Base-by-base conservation (phyloP, 2,329 filamentous ascomycete species). In the Ophiosphaerella narmari region DNA sequence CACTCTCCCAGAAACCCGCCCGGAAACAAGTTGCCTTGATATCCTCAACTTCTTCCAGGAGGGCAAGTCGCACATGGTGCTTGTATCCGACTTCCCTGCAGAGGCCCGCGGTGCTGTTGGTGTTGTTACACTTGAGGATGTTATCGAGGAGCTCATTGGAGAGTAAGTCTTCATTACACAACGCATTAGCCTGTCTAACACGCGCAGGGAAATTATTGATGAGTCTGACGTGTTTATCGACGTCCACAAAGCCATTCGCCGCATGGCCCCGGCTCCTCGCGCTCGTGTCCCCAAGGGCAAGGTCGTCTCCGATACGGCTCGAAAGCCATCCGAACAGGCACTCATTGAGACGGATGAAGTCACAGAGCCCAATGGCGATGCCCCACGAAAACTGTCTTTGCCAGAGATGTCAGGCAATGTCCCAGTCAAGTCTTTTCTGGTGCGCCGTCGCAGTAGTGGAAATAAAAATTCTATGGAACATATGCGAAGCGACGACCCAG, bases 11-110 rank as follows among this genome's bases (percentile, higher is more conserved):
- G 94, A 99, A 74, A 99, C 94, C 0, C 85, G 90, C 8, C 91
- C 94, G 0, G 91, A 97, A 70, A 99, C 94, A 0, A 97, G 92
- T 77, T 99, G 94, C 71, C 77, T 99, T 48, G 94, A 99, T 72
- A 97, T 99, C 66, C 91, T 99, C 76, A 99, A 99, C 77, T 99
- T 97, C 75, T 99, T 99, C 78, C 94, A 99, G 74, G 94, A 99
- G 78, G 94, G 94, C 65, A 99, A 99, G 73, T 96, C 92, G 1
- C 94, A 99, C 74, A 96, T 99, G 92, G 93, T 97, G 0, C 80
- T 99, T 24, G 94, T 97, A 7, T 97, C 93, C 0, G 90, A 96
- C 66, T 83, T 78, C 58, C 94, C 94, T 1, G 92, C 93, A n/a
- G 90, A 95, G 59, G 87, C 96, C 65, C 86, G 89, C 65, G 94